Evolutionary conservation across 2,329 filamentous ascomycete genomes (phyloP).

Genomic region (Nemania serpens): DNA sequence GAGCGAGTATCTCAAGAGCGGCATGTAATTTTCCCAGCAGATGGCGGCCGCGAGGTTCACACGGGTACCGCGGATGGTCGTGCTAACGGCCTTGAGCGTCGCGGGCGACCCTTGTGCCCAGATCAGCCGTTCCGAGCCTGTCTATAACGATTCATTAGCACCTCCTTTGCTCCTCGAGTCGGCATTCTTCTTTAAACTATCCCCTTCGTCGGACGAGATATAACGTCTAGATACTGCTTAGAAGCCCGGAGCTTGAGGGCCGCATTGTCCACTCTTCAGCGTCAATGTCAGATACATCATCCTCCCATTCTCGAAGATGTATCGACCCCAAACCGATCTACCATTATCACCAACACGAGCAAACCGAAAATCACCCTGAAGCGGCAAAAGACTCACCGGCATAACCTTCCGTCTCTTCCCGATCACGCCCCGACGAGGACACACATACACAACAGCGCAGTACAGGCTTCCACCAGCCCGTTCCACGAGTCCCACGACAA

Average conservation of each 20-base stretch:
- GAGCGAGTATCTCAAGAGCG: conserved; percentile 77
- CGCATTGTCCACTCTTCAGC: background rate
- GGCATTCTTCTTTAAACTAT: background rate
- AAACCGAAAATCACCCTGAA: background rate
- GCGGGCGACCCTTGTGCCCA: conserved; percentile 86
- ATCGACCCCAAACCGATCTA: background rate
- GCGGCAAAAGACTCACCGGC: conserved; percentile 60
- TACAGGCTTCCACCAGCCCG: conserved; percentile 81
- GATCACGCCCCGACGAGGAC: conserved; percentile 71
- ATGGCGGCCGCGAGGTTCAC: conserved; percentile 86
- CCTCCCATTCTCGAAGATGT: background rate
- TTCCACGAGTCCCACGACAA: conserved; percentile 82
- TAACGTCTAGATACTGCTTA: background rate
- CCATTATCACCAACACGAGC: background rate
- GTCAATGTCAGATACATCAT: background rate
- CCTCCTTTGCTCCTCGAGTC: background rate
- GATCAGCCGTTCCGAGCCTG: conserved; percentile 71
- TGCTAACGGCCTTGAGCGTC: conserved; percentile 78
- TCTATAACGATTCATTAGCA: conserved; percentile 24
- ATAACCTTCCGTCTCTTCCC: conserved; percentile 93
- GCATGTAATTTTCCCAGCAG: conserved; percentile 98
- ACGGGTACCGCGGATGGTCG: conserved; percentile 76
- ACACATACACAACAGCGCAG: conserved; percentile 81
- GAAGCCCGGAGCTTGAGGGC: background rate
- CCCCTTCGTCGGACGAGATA: background rate